Conservation (phyloP, 1,284 basidiomycete genomes). For the Golubevia pallescens region DNA sequence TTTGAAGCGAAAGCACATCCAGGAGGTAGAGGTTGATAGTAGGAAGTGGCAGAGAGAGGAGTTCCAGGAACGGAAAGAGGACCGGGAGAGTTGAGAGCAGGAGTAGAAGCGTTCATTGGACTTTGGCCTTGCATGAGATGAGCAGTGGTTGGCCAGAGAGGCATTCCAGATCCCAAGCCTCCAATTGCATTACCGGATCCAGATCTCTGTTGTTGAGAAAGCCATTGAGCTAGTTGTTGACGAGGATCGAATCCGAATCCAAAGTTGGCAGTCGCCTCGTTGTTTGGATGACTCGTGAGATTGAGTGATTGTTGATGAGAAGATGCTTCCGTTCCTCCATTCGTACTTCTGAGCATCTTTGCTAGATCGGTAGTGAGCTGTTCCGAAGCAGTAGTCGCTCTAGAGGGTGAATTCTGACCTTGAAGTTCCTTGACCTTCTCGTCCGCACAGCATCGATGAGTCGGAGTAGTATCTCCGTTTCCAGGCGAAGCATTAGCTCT, state of each 20-base stretch:
- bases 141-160: not conserved
- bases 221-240: not conserved
- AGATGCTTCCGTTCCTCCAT: not conserved
- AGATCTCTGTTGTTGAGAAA: not conserved
- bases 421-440: not conserved
- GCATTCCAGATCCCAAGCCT: not conserved
- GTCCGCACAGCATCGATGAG: not conserved
- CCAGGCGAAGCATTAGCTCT: not conserved
- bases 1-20: not conserved
- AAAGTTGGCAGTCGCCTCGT: not conserved
- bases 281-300: not conserved
- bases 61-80: not conserved
- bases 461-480: not conserved
- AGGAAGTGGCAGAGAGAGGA: not conserved
- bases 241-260: not conserved
- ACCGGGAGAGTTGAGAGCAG: not conserved
- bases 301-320: not conserved
- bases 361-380: not conserved
- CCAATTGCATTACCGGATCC: not conserved
- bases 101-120: not conserved
- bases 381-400: not conserved
- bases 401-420: not conserved
- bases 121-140: not conserved
- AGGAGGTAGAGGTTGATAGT: not conserved
- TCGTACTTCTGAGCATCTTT: not conserved